Percentiles rank a stretch among this genome's conserved stretches.
phyloP scores from a whole-genome alignment of 2,329 filamentous ascomycete species.

The Lomentospora prolificans region DNA sequence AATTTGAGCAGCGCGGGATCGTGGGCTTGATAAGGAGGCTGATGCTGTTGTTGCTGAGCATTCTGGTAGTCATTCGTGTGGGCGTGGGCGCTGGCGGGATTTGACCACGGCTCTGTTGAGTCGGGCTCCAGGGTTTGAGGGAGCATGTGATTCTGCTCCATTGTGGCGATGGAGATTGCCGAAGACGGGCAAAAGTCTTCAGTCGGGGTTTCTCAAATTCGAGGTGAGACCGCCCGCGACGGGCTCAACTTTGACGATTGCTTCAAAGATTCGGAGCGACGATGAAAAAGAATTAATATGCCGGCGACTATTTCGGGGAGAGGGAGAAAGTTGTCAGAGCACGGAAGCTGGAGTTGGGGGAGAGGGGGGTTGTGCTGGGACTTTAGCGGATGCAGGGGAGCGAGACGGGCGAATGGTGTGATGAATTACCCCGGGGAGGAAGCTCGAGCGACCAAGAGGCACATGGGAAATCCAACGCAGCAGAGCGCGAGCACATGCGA shows the following conservation, averaged over 20 bases:
- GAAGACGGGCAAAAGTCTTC: neutral
- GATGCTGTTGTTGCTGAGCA: conserved; percentile 7
- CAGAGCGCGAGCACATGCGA: neutral
- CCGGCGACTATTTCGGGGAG: neutral
- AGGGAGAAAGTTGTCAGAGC: neutral
- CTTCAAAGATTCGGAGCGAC: neutral
- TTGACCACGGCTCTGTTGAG: conserved; percentile 5
- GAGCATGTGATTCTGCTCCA: conserved; percentile 39
- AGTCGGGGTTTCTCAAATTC: neutral
- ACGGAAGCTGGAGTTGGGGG: neutral
- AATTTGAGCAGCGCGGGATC: conserved; percentile 22
- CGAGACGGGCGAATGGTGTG: conserved; percentile 2
- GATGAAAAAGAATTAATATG: conserved; percentile 7
- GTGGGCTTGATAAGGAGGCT: too few species aligned
- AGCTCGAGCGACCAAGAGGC: neutral
- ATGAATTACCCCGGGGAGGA: conserved; percentile 1
- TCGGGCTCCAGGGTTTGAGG: conserved; percentile 18
- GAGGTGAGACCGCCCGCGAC: neutral
- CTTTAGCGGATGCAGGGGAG: conserved; percentile 7
- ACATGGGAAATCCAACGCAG: neutral
- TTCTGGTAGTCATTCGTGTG: conserved; percentile 7
- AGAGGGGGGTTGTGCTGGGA: neutral
- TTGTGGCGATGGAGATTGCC: conserved; percentile 12
- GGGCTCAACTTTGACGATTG: neutral
- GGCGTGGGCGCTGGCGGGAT: conserved; percentile 2